A percentile compares a stretch with the other conserved stretches of the same genome.
phyloP scores from a whole-genome alignment of 208 protist genomes.

The Balamuthia mandrillaris region DNA sequence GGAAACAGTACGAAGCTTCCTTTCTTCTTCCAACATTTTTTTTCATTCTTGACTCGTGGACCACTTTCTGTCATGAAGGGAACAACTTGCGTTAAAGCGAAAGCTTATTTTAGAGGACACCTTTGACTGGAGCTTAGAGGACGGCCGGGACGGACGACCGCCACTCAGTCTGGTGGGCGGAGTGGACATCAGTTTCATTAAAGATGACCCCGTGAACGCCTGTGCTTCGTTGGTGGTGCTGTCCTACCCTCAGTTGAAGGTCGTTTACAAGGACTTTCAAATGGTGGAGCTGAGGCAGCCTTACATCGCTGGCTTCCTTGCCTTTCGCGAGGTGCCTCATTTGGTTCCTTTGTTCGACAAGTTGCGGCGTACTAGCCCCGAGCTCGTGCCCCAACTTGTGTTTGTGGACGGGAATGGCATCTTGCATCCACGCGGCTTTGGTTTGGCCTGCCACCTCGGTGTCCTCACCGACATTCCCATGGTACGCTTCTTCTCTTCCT shows the following conservation, averaged over 20 bases:
- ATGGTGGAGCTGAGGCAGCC: slow-evolving; percentile 70
- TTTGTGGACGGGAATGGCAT: slow-evolving; percentile 93
- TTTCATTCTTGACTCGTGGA: no score
- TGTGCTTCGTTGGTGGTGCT: slow-evolving; percentile 72
- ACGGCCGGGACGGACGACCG: no score
- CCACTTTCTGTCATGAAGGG: no score
- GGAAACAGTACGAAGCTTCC: no score
- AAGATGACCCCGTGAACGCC: slow-evolving; percentile 60
- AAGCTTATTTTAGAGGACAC: no score
- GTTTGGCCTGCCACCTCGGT: slow-evolving; percentile 89
- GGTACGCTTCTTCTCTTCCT: slow-evolving; percentile 83
- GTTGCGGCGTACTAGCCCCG: slow-evolving; percentile 40
- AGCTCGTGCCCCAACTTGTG: slow-evolving; percentile 77
- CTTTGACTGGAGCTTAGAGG: no score
- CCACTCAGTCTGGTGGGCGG: neutral
- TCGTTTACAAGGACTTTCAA: slow-evolving; percentile 63
- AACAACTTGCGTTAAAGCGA: no score
- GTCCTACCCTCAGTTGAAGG: slow-evolving; percentile 61
- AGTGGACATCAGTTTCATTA: slow-evolving; percentile 62
- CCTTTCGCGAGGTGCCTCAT: slow-evolving; percentile 85
- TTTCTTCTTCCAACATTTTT: no score
- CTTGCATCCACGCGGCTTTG: slow-evolving; percentile 84
- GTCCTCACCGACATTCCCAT: slow-evolving; percentile 83
- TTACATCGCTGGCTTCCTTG: slow-evolving; percentile 89
- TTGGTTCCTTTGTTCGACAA: slow-evolving; percentile 52